Conservation (phyloP, 305 asterid species). For the Rubia balearica region DNA sequence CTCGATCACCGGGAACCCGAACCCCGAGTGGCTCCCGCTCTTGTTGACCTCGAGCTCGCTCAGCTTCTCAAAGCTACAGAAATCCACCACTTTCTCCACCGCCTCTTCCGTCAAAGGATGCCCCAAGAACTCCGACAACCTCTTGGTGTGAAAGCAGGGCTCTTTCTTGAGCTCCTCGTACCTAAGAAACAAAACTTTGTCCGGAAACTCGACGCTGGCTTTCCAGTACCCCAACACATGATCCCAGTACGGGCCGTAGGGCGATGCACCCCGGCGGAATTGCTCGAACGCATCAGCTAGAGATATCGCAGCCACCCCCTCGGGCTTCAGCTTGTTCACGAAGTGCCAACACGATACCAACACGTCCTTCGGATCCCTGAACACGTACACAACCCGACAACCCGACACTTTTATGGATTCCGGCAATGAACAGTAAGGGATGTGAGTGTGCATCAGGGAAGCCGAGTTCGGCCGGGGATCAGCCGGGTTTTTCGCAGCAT, state of each 20-base stretch:
- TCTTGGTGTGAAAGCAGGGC: background rate
- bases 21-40: constrained; percentile 6
- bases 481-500: background rate
- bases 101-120: constrained; percentile 2
- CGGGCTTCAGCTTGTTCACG: constrained; percentile 6
- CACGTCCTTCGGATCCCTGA: constrained; percentile 22
- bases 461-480: constrained; percentile 8
- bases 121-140: constrained; percentile 18
- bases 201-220: constrained; percentile 16
- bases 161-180: constrained; percentile 24
- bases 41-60: constrained; percentile 20
- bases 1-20: background rate
- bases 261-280: constrained; percentile 23
- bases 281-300: constrained; percentile 15
- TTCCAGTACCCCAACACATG: constrained; percentile 18
- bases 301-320: background rate
- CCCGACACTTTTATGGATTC: constrained; percentile 15
- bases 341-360: constrained; percentile 26
- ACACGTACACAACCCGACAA: constrained; percentile 21
- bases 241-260: constrained; percentile 23
- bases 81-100: background rate
- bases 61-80: constrained; percentile 24
- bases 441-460: constrained; percentile 17
- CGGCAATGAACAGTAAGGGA: constrained; percentile 14
- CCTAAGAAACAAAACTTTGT: constrained; percentile 5